Percentiles rank a stretch among this genome's conserved stretches.
These are phyloP conservation scores for Ophiosphaerella korrae DNA, from an alignment of 2,329 filamentous ascomycete genomes.

Conservation along the genomic window DNA sequence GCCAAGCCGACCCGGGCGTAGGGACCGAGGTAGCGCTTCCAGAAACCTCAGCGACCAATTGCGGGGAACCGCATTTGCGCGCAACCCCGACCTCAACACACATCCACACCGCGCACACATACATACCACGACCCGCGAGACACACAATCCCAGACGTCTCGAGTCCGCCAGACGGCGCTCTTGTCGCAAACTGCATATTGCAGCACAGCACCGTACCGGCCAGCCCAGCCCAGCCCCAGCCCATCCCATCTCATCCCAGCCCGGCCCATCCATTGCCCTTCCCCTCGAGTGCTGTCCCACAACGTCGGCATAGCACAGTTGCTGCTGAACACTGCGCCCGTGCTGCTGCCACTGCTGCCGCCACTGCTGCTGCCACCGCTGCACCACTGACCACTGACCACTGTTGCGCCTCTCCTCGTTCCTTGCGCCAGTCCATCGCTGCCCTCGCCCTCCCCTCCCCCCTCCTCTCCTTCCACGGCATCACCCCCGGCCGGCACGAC, in stretches of 20 bases:
- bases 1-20: slow-evolving; percentile 19
- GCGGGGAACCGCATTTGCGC: slow-evolving; percentile 34
- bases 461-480: not conserved
- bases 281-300: slow-evolving; percentile 30
- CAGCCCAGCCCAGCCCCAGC: slow-evolving; percentile 10
- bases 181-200: not conserved
- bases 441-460: too few relatives aligned
- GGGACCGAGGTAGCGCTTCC: slow-evolving; percentile 20
- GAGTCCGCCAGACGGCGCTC: slow-evolving; percentile 7
- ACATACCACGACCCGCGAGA: not conserved
- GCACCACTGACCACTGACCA: too few relatives aligned
- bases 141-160: slow-evolving; percentile 1
- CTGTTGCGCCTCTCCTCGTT: too few relatives aligned
- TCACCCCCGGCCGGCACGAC: not conserved
- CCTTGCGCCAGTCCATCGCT: too few relatives aligned
- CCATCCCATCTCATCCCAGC: slow-evolving; percentile 13
- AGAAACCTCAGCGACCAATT: slow-evolving; percentile 33
- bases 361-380: slow-evolving; percentile 7
- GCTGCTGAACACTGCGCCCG: not conserved
- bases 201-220: slow-evolving; percentile 8
- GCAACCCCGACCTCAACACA: slow-evolving; percentile 22
- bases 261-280: slow-evolving; percentile 14
- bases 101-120: slow-evolving; percentile 7
- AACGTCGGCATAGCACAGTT: slow-evolving; percentile 10
- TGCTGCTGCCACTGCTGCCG: slow-evolving; percentile 17